Conservation (phyloP, 1,139 yeast genomes). For the Hansenula sp. region DNA sequence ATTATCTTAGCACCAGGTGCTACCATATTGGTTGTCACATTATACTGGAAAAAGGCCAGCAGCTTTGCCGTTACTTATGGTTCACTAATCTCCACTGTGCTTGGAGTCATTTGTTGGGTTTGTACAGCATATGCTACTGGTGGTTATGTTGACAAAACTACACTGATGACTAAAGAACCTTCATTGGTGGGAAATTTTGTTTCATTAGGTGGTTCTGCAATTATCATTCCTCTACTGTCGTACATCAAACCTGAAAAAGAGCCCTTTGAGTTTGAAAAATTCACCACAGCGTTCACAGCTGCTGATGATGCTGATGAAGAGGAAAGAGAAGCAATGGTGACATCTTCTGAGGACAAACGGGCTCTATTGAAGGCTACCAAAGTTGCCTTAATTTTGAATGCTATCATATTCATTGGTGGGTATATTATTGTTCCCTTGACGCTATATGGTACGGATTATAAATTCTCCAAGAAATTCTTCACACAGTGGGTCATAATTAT, state of each 20-base stretch:
- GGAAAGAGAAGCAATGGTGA: slow-evolving; percentile 25
- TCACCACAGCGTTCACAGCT: slow-evolving; percentile 22
- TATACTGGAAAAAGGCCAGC: slow-evolving; percentile 49
- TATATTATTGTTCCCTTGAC: slow-evolving; percentile 29
- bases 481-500: slow-evolving; percentile 30
- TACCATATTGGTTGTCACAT: slow-evolving; percentile 29
- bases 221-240: slow-evolving; percentile 27
- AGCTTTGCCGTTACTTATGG: slow-evolving; percentile 37
- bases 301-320: slow-evolving; percentile 35
- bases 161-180: slow-evolving; percentile 30
- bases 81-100: slow-evolving; percentile 42
- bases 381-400: slow-evolving; percentile 24
- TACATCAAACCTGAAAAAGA: slow-evolving; percentile 29
- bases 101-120: slow-evolving; percentile 47
- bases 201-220: slow-evolving; percentile 26
- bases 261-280: slow-evolving; percentile 20
- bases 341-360: slow-evolving; percentile 20
- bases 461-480: slow-evolving; percentile 30
- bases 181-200: slow-evolving; percentile 33
- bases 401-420: slow-evolving; percentile 27
- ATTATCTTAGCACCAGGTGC: slow-evolving; percentile 36
- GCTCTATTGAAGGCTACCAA: slow-evolving; percentile 25
- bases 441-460: slow-evolving; percentile 29
- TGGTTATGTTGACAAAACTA: slow-evolving; percentile 25
- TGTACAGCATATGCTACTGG: slow-evolving; percentile 35